Evolutionary conservation across 257 asterid genomes (phyloP).

Genomic region (Osmanthus fragrans): DNA sequence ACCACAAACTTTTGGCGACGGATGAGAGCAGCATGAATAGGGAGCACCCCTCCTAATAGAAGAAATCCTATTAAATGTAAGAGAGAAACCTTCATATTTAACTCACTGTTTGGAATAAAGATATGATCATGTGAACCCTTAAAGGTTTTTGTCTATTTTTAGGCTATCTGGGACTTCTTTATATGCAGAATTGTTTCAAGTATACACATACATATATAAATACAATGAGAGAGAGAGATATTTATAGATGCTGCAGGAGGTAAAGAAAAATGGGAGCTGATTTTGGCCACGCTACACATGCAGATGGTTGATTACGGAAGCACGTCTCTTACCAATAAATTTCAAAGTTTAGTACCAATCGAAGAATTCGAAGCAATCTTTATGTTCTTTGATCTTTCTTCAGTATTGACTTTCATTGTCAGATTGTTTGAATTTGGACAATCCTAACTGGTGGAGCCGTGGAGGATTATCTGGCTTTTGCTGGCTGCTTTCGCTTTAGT

Average conservation of each 20-base stretch:
- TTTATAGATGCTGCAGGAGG: background rate
- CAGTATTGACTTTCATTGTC: background rate
- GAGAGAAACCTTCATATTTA: background rate
- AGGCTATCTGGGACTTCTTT: background rate
- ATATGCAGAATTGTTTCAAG: background rate
- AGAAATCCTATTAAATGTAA: slow-evolving; percentile 22
- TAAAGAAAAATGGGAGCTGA: background rate
- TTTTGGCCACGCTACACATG: background rate
- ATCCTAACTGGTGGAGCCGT: background rate
- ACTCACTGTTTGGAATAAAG: background rate
- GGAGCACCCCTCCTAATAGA: slow-evolving; percentile 21
- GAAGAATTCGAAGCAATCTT: background rate
- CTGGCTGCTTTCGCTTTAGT: background rate
- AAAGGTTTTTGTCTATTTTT: background rate
- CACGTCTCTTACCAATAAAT: slow-evolving; percentile 26
- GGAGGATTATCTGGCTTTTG: background rate
- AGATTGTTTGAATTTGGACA: background rate
- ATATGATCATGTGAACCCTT: background rate
- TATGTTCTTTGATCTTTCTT: background rate
- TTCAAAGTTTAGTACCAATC: background rate
- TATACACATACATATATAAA: background rate
- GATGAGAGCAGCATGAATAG: slow-evolving; percentile 24
- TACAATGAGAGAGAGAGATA: background rate
- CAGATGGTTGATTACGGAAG: background rate
- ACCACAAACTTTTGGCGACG: slow-evolving; percentile 34